Conservation (phyloP, 2,329 filamentous ascomycete genomes). For the Cladosporium sp. region DNA sequence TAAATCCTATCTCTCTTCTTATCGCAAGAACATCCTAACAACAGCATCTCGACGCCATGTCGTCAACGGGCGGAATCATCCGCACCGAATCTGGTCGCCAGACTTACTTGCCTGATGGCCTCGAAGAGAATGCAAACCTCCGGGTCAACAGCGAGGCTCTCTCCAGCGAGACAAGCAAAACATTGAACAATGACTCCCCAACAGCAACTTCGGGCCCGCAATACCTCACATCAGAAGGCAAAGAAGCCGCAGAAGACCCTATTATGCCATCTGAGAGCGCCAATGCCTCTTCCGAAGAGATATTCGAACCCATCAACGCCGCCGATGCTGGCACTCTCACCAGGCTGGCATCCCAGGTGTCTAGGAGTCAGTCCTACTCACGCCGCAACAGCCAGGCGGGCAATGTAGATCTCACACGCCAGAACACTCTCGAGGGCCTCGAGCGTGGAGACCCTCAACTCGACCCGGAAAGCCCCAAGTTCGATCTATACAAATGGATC, state of each 20-base stretch:
- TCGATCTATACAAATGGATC: constrained; percentile 52
- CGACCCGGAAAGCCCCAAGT: constrained; percentile 49
- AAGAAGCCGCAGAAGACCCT: constrained; percentile 24
- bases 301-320: constrained; percentile 19
- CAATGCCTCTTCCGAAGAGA: constrained; percentile 12
- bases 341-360: constrained; percentile 19
- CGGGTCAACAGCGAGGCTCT: constrained; percentile 8
- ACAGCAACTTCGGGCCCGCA: not conserved
- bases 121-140: not conserved
- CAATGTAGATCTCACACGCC: constrained; percentile 20
- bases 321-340: constrained; percentile 18
- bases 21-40: not conserved
- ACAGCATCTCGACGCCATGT: constrained; percentile 4
- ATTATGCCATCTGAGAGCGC: constrained; percentile 5
- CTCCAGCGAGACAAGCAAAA: constrained; percentile 12
- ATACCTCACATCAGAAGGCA: constrained; percentile 26
- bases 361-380: constrained; percentile 17
- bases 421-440: constrained; percentile 34
- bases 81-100: constrained; percentile 18
- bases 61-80: constrained; percentile 15
- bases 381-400: constrained; percentile 13
- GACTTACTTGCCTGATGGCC: constrained; percentile 18
- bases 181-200: constrained; percentile 11
- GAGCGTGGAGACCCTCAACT: constrained; percentile 45
- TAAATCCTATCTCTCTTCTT: not conserved